Percentiles rank a stretch among this genome's conserved stretches.
phyloP scores from a whole-genome alignment of 352 stramenopile species.

The Phytophthora macrochlamydospora region DNA sequence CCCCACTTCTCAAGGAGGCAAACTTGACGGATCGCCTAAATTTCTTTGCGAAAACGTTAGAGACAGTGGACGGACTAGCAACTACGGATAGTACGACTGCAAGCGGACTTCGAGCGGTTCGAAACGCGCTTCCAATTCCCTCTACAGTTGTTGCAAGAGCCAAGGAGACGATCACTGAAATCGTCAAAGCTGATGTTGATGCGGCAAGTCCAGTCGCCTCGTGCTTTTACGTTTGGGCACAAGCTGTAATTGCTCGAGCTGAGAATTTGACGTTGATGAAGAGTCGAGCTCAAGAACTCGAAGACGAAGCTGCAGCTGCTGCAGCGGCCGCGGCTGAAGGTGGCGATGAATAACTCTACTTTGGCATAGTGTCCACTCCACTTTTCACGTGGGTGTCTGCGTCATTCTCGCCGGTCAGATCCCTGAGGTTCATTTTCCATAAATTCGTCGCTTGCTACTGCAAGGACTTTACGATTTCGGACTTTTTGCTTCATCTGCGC shows the following conservation, averaged over 20 bases:
- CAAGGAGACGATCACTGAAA: constrained; percentile 53
- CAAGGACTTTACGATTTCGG: constrained; percentile 22
- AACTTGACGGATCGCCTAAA: constrained; percentile 37
- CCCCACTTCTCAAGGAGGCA: constrained; percentile 45
- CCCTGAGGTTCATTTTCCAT: constrained; percentile 3
- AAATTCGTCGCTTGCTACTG: constrained; percentile 6
- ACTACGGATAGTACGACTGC: constrained; percentile 24
- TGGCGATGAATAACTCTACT: constrained; percentile 12
- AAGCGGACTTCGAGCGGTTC: constrained; percentile 13
- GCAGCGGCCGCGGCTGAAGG: constrained; percentile 19
- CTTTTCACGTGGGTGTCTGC: no score
- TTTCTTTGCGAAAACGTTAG: constrained; percentile 30
- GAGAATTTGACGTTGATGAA: constrained; percentile 55
- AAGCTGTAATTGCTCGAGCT: constrained; percentile 53
- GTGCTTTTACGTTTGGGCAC: constrained; percentile 58
- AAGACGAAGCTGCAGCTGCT: constrained; percentile 38
- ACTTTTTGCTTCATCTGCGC: constrained; percentile 26
- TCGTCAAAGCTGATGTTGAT: constrained; percentile 61
- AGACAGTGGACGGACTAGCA: constrained; percentile 12
- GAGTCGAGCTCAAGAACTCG: constrained; percentile 44
- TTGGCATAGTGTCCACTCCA: no score
- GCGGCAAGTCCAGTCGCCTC: constrained; percentile 45
- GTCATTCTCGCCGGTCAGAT: constrained; percentile 9
- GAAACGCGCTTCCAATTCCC: constrained; percentile 24
- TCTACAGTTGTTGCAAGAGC: constrained; percentile 22